Percentiles rank a stretch among this genome's conserved stretches.
Evolutionary conservation across 768 basidiomycete genomes (phyloP).

Genomic region (Leccinum rimulosum): DNA sequence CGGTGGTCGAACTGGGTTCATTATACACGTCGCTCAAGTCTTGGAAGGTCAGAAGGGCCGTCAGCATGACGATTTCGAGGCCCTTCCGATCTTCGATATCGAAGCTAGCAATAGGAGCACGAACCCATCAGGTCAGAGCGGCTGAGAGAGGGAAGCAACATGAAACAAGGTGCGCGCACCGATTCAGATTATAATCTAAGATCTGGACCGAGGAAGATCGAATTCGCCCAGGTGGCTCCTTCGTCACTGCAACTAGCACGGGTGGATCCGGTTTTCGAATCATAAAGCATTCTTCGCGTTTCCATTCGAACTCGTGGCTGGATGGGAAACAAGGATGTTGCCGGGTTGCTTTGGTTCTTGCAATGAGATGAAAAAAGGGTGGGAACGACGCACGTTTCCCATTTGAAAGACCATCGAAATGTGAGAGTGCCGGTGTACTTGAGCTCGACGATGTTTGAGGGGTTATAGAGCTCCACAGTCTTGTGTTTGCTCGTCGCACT

Average conservation of each 20-base stretch:
- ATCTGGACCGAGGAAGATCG: constrained; percentile 70
- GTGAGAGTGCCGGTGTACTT: constrained; percentile 70
- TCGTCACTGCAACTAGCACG: constrained; percentile 79
- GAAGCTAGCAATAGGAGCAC: constrained; percentile 45
- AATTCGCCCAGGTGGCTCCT: constrained; percentile 64
- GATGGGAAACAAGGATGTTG: not conserved
- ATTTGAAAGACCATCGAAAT: constrained; percentile 77
- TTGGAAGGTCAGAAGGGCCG: constrained; percentile 73
- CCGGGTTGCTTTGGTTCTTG: constrained; percentile 45
- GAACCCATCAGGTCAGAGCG: not conserved
- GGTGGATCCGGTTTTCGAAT: constrained; percentile 85
- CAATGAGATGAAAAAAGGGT: not conserved
- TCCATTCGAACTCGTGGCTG: constrained; percentile 87
- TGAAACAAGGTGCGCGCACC: constrained; percentile 38
- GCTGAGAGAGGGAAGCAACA: not conserved
- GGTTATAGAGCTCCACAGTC: constrained; percentile 74
- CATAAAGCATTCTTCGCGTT: constrained; percentile 78
- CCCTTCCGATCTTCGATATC: constrained; percentile 85
- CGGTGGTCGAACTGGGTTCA: constrained; percentile 24
- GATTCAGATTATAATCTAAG: constrained; percentile 80
- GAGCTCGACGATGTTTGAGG: constrained; percentile 64
- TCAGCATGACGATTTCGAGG: constrained; percentile 77
- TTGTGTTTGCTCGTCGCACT: constrained; percentile 68
- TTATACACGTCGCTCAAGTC: constrained; percentile 63
- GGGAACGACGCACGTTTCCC: constrained; percentile 66